phyloP scores from a whole-genome alignment of 1,139 yeast genomes.

The Geotrichum candidum region DNA sequence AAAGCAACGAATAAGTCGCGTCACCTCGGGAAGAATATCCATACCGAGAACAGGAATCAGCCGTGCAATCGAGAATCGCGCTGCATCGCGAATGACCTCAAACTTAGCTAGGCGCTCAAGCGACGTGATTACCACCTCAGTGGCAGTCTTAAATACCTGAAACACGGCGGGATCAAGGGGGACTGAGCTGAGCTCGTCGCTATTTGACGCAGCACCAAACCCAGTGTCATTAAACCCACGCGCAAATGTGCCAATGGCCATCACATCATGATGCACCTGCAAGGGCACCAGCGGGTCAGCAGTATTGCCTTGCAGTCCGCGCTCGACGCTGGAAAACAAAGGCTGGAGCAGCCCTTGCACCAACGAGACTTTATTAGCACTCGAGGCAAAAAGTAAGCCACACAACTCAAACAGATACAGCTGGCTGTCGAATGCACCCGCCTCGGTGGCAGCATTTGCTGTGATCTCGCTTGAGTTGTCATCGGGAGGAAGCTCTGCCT shows the following conservation, averaged over 20 bases:
- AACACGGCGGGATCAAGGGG: slow-evolving; percentile 31
- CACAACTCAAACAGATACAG: slow-evolving; percentile 66
- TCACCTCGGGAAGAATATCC: slow-evolving; percentile 51
- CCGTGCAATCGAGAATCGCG: slow-evolving; percentile 82
- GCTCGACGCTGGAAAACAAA: slow-evolving; percentile 65
- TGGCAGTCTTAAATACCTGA: slow-evolving; percentile 58
- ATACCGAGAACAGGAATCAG: slow-evolving; percentile 68
- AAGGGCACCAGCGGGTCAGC: slow-evolving; percentile 45
- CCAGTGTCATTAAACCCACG: slow-evolving; percentile 60
- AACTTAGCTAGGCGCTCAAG: slow-evolving; percentile 64
- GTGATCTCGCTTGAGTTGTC: slow-evolving; percentile 40
- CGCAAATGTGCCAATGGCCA: slow-evolving; percentile 85
- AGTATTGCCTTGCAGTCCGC: slow-evolving; percentile 37
- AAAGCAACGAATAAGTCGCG: slow-evolving; percentile 66
- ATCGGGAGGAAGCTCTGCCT: slow-evolving; percentile 48
- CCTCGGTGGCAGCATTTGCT: slow-evolving; percentile 46
- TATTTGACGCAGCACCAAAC: slow-evolving; percentile 15
- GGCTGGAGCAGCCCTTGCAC: slow-evolving; percentile 59
- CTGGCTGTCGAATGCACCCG: slow-evolving; percentile 70
- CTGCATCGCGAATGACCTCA: slow-evolving; percentile 74
- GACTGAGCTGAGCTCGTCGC: slow-evolving; percentile 13
- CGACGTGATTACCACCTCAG: slow-evolving; percentile 79
- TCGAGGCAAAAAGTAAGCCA: slow-evolving; percentile 37
- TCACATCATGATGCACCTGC: slow-evolving; percentile 77
- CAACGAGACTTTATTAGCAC: slow-evolving; percentile 18